Conservation (phyloP, 805 yeast species). For the Groenewaldozyma salmanticensis region DNA sequence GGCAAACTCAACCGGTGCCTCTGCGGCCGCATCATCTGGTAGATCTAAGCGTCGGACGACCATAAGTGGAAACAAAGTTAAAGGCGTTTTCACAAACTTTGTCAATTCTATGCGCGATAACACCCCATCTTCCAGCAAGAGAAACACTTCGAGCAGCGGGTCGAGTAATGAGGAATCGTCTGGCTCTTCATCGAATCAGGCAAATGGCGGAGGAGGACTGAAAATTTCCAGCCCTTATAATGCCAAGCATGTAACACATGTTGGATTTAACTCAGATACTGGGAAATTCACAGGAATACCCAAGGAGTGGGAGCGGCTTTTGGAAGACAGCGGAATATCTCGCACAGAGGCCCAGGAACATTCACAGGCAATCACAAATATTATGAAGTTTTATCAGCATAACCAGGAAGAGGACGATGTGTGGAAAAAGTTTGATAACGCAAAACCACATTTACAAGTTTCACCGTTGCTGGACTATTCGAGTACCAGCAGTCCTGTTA, state of each 20-base stretch:
- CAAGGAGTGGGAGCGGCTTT: constrained; percentile 78
- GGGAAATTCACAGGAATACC: constrained; percentile 92
- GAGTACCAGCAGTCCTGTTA: not conserved
- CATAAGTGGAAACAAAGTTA: constrained; percentile 14
- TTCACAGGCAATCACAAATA: constrained; percentile 90
- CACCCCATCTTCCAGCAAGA: not conserved
- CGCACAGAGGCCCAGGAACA: constrained; percentile 80
- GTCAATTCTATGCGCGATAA: constrained; percentile 16
- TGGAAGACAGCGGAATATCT: constrained; percentile 81
- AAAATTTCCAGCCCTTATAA: constrained; percentile 88
- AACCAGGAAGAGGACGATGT: constrained; percentile 20
- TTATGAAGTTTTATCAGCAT: constrained; percentile 62
- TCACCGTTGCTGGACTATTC: not conserved
- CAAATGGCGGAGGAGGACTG: constrained; percentile 8
- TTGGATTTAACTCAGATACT: constrained; percentile 73
- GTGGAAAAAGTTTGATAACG: constrained; percentile 22
- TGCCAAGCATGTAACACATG: constrained; percentile 89
- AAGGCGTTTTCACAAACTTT: constrained; percentile 19
- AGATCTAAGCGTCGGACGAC: constrained; percentile 15
- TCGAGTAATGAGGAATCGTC: constrained; percentile 1
- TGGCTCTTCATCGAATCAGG: constrained; percentile 1
- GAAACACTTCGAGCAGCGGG: constrained; percentile 3
- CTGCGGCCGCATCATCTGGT: constrained; percentile 5
- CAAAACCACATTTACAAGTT: constrained; percentile 11
- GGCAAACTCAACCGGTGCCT: constrained; percentile 4